Conservation (phyloP, 805 yeast species). For the Saturnispora besseyi region DNA sequence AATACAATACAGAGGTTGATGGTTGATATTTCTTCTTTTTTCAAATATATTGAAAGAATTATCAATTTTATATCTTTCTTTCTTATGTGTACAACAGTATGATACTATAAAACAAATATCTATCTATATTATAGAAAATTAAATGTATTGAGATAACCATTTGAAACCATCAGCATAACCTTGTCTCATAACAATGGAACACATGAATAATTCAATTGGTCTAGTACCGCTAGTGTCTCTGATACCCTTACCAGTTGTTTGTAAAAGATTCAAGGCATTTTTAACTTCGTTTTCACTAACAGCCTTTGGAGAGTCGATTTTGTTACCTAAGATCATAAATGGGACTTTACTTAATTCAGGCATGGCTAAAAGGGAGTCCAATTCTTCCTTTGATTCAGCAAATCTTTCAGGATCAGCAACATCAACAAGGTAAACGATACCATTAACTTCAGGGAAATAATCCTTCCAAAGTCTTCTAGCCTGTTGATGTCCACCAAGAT, state of each 20-base stretch:
- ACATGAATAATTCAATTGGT: constrained; percentile 95
- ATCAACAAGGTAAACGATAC: constrained; percentile 92
- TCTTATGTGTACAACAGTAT: not conserved
- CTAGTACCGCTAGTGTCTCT: constrained; percentile 61
- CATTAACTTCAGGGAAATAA: constrained; percentile 98
- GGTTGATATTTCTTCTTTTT: too few relatives aligned
- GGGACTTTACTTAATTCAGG: constrained; percentile 89
- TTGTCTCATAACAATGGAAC: constrained; percentile 96
- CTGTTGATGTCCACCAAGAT: constrained; percentile 96
- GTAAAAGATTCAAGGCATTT: constrained; percentile 77
- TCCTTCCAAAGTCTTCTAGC: constrained; percentile 99
- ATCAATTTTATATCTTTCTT: not conserved
- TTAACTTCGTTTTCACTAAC: constrained; percentile 92
- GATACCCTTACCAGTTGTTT: constrained; percentile 85
- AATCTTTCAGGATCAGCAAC: constrained; percentile 96
- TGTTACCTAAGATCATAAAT: constrained; percentile 89
- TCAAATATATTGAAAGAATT: too few relatives aligned
- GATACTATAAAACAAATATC: not conserved
- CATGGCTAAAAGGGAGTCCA: constrained; percentile 85
- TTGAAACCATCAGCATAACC: constrained; percentile 98
- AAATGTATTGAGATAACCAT: constrained; percentile 96
- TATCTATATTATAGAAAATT: constrained; percentile 15
- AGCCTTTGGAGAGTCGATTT: constrained; percentile 90
- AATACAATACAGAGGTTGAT: too few relatives aligned
- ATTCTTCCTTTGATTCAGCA: constrained; percentile 88